Evolutionary conservation across 2,329 filamentous ascomycete species (phyloP).

Genomic region (Claviceps sp.): DNA sequence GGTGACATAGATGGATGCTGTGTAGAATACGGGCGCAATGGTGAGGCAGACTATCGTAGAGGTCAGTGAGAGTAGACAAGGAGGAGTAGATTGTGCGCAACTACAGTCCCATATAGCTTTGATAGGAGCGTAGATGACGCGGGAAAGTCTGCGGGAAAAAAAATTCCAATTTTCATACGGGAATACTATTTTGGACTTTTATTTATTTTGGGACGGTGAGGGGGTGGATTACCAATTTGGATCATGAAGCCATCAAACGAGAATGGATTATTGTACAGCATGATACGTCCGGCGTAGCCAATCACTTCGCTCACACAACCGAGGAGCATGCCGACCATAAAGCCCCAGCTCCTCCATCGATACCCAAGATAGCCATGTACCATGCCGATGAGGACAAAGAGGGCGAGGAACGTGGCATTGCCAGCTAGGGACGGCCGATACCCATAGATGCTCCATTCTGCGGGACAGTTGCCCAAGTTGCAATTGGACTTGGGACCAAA

Average conservation of each 20-base stretch:
- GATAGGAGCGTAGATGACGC: too few species aligned
- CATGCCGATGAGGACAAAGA: conserved; percentile 31
- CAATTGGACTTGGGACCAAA: conserved; percentile 35
- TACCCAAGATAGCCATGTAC: conserved; percentile 32
- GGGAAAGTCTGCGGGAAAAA: neutral
- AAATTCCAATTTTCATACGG: neutral
- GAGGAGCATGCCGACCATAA: conserved; percentile 36
- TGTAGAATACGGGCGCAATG: conserved; percentile 31
- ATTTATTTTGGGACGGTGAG: neutral
- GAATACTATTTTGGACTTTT: neutral
- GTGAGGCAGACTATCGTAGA: conserved; percentile 39
- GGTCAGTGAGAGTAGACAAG: neutral
- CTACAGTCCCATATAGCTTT: too few species aligned
- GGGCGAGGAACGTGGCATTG: conserved; percentile 35
- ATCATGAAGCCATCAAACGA: conserved; percentile 46
- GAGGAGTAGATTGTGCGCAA: neutral
- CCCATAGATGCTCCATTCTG: conserved; percentile 34
- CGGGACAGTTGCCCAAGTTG: conserved; percentile 31
- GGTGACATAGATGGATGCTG: conserved; percentile 54
- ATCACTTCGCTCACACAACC: conserved; percentile 45
- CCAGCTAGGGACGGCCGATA: conserved; percentile 41
- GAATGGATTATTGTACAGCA: conserved; percentile 45
- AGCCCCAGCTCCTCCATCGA: conserved; percentile 33
- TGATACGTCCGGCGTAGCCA: conserved; percentile 48
- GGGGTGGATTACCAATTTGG: conserved; percentile 39